Evolutionary conservation across 2,329 filamentous ascomycete genomes (phyloP).

Genomic region (Pseudogymnoascus verrucosus): DNA sequence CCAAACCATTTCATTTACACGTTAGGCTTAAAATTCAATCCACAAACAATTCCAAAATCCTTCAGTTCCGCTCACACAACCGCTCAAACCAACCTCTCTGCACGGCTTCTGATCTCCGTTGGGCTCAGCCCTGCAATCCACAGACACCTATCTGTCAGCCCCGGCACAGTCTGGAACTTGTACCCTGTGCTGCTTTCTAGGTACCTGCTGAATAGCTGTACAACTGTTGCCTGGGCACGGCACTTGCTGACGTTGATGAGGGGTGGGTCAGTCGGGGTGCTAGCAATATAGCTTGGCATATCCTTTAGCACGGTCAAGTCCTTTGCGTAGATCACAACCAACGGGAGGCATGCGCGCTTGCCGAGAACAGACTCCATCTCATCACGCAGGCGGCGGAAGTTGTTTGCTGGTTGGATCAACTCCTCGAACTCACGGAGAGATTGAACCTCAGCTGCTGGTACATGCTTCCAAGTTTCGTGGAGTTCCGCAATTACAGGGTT

Average conservation of each 20-base stretch:
- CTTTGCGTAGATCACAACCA: constrained; percentile 76
- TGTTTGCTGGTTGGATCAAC: constrained; percentile 67
- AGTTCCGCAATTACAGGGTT: constrained; percentile 65
- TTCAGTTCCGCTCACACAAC: not conserved
- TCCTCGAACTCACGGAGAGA: constrained; percentile 62
- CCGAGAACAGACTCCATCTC: constrained; percentile 66
- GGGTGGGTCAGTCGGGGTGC: constrained; percentile 56
- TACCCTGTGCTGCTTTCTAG: constrained; percentile 72
- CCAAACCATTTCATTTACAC: not conserved
- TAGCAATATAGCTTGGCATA: constrained; percentile 65
- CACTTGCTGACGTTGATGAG: constrained; percentile 80
- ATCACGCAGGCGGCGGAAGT: constrained; percentile 66
- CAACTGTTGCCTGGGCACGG: constrained; percentile 64
- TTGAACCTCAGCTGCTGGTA: constrained; percentile 56
- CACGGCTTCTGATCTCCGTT: constrained; percentile 54
- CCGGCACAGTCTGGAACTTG: constrained; percentile 64
- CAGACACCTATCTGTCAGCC: constrained; percentile 71
- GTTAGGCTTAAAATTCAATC: constrained; percentile 4
- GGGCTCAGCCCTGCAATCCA: constrained; percentile 75
- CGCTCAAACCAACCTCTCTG: not conserved
- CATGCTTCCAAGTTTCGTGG: constrained; percentile 60
- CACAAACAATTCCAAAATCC: not conserved
- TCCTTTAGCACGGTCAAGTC: constrained; percentile 77
- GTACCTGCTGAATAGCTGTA: constrained; percentile 72
- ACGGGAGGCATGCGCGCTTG: constrained; percentile 71